phyloP scores from a whole-genome alignment of 2,329 filamentous ascomycete species.

The Pyrenophora teres region DNA sequence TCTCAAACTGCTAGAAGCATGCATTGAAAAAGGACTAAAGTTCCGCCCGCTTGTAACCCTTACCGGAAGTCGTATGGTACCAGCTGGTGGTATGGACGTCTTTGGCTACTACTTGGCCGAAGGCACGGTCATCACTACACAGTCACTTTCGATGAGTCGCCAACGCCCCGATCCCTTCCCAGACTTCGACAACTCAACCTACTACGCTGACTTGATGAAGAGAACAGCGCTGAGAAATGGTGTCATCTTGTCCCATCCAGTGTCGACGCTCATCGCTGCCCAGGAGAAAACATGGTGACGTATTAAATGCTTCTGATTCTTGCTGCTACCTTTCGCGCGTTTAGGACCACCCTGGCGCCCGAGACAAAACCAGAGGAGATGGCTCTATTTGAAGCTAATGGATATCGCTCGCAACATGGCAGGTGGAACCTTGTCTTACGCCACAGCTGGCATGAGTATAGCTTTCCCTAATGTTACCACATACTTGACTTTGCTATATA shows the following conservation, averaged over 20 bases:
- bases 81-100: constrained; percentile 20
- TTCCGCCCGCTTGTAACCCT: constrained; percentile 27
- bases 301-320: constrained; percentile 28
- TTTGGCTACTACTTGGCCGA: constrained; percentile 22
- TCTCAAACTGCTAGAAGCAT: constrained; percentile 22
- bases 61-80: constrained; percentile 25
- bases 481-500: no score
- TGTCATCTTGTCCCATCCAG: constrained; percentile 23
- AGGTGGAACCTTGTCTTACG: constrained; percentile 23
- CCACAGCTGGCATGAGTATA: background rate
- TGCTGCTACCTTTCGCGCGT: constrained; percentile 21
- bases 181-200: constrained; percentile 24
- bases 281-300: constrained; percentile 26
- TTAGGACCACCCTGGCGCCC: constrained; percentile 18
- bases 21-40: constrained; percentile 27
- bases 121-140: constrained; percentile 23
- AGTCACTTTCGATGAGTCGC: constrained; percentile 25
- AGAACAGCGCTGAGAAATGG: constrained; percentile 17
- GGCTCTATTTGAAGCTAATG: constrained; percentile 28
- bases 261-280: constrained; percentile 23
- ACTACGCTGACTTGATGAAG: constrained; percentile 20
- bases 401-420: constrained; percentile 23
- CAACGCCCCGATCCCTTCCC: constrained; percentile 27
- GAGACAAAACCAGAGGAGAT: constrained; percentile 26
- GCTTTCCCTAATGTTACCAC: no score